Evolutionary conservation across 2,329 filamentous ascomycete genomes (phyloP).

Genomic region (Ceratocystis huliohia): DNA sequence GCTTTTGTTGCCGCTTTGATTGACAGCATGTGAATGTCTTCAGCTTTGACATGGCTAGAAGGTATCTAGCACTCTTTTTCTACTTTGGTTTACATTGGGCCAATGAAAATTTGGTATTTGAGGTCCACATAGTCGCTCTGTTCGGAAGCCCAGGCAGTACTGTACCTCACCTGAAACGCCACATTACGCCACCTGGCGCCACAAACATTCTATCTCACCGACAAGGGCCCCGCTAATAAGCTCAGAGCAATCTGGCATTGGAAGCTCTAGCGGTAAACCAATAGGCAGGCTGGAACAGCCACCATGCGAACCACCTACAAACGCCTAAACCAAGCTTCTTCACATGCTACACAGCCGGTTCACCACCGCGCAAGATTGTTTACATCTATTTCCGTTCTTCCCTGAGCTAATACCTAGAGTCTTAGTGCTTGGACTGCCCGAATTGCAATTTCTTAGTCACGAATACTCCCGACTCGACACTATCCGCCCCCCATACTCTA

Average conservation of each 20-base stretch:
- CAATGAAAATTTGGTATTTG: no score
- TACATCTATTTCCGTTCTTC: not conserved
- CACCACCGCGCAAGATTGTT: not conserved
- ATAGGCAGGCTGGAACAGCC: not conserved
- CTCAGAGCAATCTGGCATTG: constrained; percentile 6
- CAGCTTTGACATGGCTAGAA: no score
- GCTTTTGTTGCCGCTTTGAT: no score
- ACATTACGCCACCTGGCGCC: not conserved
- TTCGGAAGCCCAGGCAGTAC: no score
- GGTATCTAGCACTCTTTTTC: no score
- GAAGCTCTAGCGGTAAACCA: not conserved
- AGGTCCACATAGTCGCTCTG: no score
- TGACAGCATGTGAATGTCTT: no score
- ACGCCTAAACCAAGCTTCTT: not conserved
- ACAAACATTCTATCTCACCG: not conserved
- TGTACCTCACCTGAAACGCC: not conserved
- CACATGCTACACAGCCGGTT: not conserved
- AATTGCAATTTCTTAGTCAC: not conserved
- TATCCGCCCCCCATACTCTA: not conserved
- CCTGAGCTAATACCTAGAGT: not conserved
- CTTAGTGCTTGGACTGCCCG: not conserved
- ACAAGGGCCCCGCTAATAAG: constrained; percentile 5
- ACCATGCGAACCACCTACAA: constrained; percentile 1
- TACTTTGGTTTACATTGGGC: no score
- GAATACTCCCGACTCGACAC: not conserved